Percentiles rank a stretch among this genome's conserved stretches.
These are phyloP conservation scores for Tricholoma sp. DNA, from an alignment of 768 basidiomycete genomes.

Conservation along the genomic window DNA sequence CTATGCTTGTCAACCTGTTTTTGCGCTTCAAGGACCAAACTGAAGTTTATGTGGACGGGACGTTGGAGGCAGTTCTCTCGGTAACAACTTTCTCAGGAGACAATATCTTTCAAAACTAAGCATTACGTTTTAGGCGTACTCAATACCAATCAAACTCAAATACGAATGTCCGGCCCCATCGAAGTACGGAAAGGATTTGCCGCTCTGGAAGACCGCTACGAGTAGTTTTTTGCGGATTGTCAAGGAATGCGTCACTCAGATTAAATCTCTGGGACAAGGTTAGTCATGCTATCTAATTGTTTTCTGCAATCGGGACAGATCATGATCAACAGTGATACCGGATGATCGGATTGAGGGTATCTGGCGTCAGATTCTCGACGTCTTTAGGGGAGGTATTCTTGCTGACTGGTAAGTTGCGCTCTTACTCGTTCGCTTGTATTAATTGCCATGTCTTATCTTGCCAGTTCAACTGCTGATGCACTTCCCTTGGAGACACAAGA, in stretches of 20 bases:
- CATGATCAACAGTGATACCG: constrained; percentile 40
- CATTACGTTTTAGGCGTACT: constrained; percentile 57
- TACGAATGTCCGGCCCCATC: constrained; percentile 91
- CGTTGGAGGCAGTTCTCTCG: constrained; percentile 76
- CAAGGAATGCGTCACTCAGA: constrained; percentile 53
- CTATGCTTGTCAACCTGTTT: constrained; percentile 75
- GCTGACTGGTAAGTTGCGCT: constrained; percentile 67
- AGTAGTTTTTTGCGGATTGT: constrained; percentile 70
- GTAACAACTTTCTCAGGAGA: constrained; percentile 35
- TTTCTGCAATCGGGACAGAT: not conserved
- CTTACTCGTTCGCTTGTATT: not conserved
- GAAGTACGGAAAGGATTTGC: constrained; percentile 80
- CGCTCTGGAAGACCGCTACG: constrained; percentile 96
- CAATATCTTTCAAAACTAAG: not conserved
- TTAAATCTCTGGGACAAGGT: constrained; percentile 51
- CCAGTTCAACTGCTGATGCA: constrained; percentile 53
- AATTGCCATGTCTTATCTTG: not conserved
- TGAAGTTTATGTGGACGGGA: constrained; percentile 75
- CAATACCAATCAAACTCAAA: constrained; percentile 89
- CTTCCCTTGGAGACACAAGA: constrained; percentile 64
- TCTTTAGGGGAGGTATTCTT: constrained; percentile 75
- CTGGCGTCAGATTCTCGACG: constrained; percentile 81
- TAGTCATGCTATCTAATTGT: constrained; percentile 4
- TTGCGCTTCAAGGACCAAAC: constrained; percentile 53
- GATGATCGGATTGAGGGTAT: constrained; percentile 71